Evolutionary conservation across 768 basidiomycete species (phyloP), one percentile per base, ranked within the genome.

Genomic region (Lactifluus piperatus): DNA sequence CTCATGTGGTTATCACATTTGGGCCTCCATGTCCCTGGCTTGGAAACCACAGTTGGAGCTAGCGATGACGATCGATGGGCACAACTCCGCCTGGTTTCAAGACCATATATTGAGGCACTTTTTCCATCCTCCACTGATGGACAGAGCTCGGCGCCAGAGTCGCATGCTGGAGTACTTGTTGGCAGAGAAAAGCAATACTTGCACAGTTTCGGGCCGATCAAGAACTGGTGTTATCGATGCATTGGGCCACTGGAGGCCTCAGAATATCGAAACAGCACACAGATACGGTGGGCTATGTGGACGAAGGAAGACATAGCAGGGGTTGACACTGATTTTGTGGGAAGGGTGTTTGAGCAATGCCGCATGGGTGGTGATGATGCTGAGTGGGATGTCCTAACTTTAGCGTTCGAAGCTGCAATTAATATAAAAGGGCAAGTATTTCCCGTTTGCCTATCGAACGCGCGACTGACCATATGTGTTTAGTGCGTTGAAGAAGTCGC

Each of bases 401-500:
- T 92, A 55, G 79, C 85, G 0, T 91, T 89, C 60, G 89, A 88
- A 65, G 79, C 79, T 30, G 79, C 80, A 13, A 51, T 77, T 27
- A 81, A 75, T 65, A 59, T 78, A 34, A 91, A 88, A 70, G 74
- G 73, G 90, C 81, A 58, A 56, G 74, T 68, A 51, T 18, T 24
- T 44, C 27, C 10, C 24, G 48, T 36, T 45, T 53, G 43, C n/a
- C 54, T 8, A 13, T 34, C 29, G 14, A 37, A n/a, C n/a, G 16
- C 26, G 29, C 5, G 4, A 51, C 51, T 61, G 16, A 54, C 34
- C 34, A 14, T 24, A 7, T 8, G 36, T 59, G 47, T 9, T 4
- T 58, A 91, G 88, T 63, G 86, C 88, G 8, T 58, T 84, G 32
- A 89, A 84, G 69, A 71, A 82, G 39, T 92, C 91, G 9, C 84